Evolutionary conservation across 345 rosid species (phyloP).

Genomic region (Eucalyptus fibrosa): DNA sequence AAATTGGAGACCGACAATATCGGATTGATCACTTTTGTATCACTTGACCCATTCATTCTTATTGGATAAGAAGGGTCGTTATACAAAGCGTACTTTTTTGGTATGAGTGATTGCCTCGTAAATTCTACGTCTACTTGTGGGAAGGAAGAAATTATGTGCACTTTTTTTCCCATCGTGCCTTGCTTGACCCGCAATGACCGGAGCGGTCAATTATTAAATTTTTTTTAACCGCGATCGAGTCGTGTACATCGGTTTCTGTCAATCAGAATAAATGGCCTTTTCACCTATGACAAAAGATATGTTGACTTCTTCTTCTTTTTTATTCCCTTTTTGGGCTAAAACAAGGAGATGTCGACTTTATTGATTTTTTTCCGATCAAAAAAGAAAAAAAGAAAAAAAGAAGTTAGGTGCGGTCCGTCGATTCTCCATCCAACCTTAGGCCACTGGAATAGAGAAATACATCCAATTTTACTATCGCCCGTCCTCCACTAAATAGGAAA

Average conservation of each 20-base stretch:
- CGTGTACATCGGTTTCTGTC: not conserved
- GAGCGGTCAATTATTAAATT: not conserved
- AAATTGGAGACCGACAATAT: fast-evolving
- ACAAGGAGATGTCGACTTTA: not conserved
- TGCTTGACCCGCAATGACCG: not conserved
- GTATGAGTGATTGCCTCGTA: not conserved
- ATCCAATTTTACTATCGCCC: not conserved
- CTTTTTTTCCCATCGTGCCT: not conserved
- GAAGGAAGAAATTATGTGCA: not conserved
- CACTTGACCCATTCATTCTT: not conserved
- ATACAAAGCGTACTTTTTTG: too few species aligned
- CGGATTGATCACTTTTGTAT: fast-evolving
- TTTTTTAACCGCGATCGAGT: not conserved
- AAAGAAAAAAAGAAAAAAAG: fast-evolving
- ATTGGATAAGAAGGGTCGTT: not conserved
- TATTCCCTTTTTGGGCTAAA: not conserved
- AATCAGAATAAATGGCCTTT: not conserved
- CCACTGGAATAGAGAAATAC: not conserved
- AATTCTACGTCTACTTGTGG: not conserved
- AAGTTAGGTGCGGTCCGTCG: not conserved
- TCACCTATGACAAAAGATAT: not conserved
- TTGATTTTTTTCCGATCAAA: too few species aligned
- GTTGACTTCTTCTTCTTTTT: not conserved
- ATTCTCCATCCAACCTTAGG: not conserved
- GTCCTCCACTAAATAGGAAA: not conserved